Conservation (phyloP, 768 basidiomycete species). For the Termitomyces sp. region DNA sequence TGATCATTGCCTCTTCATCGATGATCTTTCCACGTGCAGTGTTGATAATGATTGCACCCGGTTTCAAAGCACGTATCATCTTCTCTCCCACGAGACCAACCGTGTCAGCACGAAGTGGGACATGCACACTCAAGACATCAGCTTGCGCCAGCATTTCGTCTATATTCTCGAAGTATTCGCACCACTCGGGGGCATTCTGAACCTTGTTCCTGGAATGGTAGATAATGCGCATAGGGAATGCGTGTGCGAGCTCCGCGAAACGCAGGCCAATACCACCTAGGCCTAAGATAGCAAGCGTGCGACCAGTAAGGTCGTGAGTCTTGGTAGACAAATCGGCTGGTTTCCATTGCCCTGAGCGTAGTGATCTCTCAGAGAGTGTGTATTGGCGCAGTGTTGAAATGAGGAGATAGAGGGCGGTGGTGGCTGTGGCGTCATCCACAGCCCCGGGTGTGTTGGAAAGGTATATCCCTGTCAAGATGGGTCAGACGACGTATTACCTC, state of each 20-base stretch:
- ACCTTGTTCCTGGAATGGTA: constrained; percentile 67
- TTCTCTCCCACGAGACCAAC: constrained; percentile 67
- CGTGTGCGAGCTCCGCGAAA: constrained; percentile 63
- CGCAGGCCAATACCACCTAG: constrained; percentile 74
- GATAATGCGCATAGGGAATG: constrained; percentile 86
- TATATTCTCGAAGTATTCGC: constrained; percentile 62
- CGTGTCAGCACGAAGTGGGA: constrained; percentile 74
- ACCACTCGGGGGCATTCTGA: constrained; percentile 60
- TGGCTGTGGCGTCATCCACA: constrained; percentile 89
- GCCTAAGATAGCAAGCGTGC: constrained; percentile 69
- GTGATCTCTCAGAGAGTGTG: constrained; percentile 53
- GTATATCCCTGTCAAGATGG: constrained; percentile 46
- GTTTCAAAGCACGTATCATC: constrained; percentile 73
- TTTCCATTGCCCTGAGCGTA: constrained; percentile 61
- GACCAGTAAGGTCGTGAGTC: constrained; percentile 60
- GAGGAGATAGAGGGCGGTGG: constrained; percentile 79
- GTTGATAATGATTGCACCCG: constrained; percentile 74
- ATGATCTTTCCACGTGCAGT: constrained; percentile 90
- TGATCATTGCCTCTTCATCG: constrained; percentile 83
- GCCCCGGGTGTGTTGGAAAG: constrained; percentile 89
- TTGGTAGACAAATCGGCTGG: constrained; percentile 36
- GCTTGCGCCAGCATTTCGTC: constrained; percentile 62
- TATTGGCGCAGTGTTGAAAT: constrained; percentile 75
- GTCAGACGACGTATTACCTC: background rate
- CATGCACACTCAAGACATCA: constrained; percentile 84